These are phyloP conservation scores for Ilex paraguariensis DNA, from an alignment of 305 asterid species.

Conservation along the genomic window DNA sequence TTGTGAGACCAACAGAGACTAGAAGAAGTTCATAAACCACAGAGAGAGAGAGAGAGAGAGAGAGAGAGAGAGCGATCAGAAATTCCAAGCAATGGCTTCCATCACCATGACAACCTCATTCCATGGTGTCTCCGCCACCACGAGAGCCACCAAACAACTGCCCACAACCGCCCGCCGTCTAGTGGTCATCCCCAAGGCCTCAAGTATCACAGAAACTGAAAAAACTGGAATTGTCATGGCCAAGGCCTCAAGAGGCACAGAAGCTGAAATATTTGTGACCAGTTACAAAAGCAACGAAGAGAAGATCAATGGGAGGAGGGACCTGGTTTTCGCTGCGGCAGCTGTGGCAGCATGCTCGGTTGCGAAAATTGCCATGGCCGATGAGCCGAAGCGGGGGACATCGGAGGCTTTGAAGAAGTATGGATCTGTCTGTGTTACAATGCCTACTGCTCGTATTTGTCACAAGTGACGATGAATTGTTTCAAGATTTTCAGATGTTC, in stretches of 20 bases:
- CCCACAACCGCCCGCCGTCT: conserved; percentile 31
- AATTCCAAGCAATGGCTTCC: conserved; percentile 38
- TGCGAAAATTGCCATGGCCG: conserved; percentile 49
- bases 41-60: too few species aligned
- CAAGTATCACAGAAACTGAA: conserved; percentile 15
- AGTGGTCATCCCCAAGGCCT: conserved; percentile 33
- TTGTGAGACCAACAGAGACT: too few species aligned
- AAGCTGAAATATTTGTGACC: conserved; percentile 15
- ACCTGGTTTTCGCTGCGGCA: conserved; percentile 48
- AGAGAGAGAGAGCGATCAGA: too few species aligned
- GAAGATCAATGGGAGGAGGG: conserved; percentile 40
- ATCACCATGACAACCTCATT: conserved; percentile 47
- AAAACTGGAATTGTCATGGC: conserved; percentile 22
- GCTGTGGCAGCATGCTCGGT: conserved; percentile 48
- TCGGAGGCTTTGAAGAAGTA: conserved; percentile 71
- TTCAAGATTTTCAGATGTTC: not conserved
- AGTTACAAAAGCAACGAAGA: conserved; percentile 15
- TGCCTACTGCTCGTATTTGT: conserved; percentile 78
- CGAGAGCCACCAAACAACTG: conserved; percentile 22
- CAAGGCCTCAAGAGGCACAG: conserved; percentile 30
- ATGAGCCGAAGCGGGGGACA: conserved; percentile 51
- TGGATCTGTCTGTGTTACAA: conserved; percentile 61
- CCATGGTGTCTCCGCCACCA: conserved; percentile 28
- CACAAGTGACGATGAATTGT: conserved; percentile 17
- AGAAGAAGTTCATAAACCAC: too few species aligned